Base-by-base conservation (phyloP, 805 yeast genomes). In the Kurtzmaniella fragi region DNA sequence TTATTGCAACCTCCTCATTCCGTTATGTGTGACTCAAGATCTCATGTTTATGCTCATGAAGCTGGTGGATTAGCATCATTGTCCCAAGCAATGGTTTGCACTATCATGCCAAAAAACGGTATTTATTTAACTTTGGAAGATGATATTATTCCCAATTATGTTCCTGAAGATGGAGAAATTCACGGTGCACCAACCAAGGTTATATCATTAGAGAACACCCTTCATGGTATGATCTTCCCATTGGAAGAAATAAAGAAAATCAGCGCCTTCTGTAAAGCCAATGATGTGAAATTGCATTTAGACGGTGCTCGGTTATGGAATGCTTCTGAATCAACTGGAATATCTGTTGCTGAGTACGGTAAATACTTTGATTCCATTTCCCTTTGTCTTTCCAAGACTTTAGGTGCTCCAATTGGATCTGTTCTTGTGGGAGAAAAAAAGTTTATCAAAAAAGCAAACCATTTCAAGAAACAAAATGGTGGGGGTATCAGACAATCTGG, bases 281-380 rank as follows among this genome's bases (percentile, higher is more conserved):
- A 80, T 48, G 70, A 68, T 39, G 62, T 86, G 40, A 72, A 67
- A 40, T 59, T 89, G 48, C 97, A 91, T 54, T 77, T 89, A 51
- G 98, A 90, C 58, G 98, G 97, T 45, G 98, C 97, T n/a, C 75
- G 98, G 51, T 64, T 90, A 37, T 89, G 95, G 90, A 86, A 85
- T 58, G 96, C 96, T n/a, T 69, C 80, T 31, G 84, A 75, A 10
- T 90, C 75, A 20, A 77, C 87, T 8, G 88, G 84, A 17, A 69
- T 84, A 28, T 64, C 87, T 13, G 62, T 89, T 44, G 62, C 60
- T 14, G 86, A 86, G 52, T 88, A 81, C 59, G 84, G 95, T 48
- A 69, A 73, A 45, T 66, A 79, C 44, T 89, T 89, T 57, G 97
- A 89, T 61, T 80, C 93, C n/a, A 85, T 90, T 35, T 86, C 95